Base-by-base conservation (phyloP, 2,329 filamentous ascomycete species). In the Penicillium sp. region DNA sequence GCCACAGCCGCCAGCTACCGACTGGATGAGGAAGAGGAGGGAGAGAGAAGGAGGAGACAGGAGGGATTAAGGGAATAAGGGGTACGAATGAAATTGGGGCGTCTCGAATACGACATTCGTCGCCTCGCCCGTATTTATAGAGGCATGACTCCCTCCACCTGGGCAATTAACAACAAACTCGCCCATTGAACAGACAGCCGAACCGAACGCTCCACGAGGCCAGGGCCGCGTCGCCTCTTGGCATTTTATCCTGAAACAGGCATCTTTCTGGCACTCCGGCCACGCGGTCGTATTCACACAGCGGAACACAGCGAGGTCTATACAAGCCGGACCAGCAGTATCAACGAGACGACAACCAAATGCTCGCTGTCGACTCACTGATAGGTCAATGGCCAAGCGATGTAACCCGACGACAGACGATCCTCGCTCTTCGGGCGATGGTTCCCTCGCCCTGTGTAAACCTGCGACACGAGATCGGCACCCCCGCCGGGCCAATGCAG, bases 381-480 rank as follows among this genome's bases (percentile, higher is more conserved):
- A 40, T 40, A 40, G 36, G 36, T 17, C 36, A 26, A 40, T 20
- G 10, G 20, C 6, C 12, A 24, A 40, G 20, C 36, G n/a, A 40
- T 40, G 36, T 40, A 40, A 40, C 36, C 21, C 13, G 36, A 24
- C 9, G 36, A 24, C 12, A n/a, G 36, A 8, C 21, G 36, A 40
- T 40, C 36, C 7, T n/a, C n/a, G 15, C 36, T 40, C 23, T 40
- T 40, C n/a, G 21, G n/a, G 36, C 17, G 21, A 39, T 17, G 33
- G 18, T 36, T 12, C 2, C 8, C 21, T 20, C 20, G 9, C 15
- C n/a, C 36, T 40, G n/a, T 40, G 36, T 40, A 40, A 40, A 40
- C 36, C 36, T 40, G 36, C 36, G 24, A 40, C 36, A 40, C 15
- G 21, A 17, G 36, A 40, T 40, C 36, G 36, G 36, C 36, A 26